Percentiles rank a stretch among this genome's conserved stretches.
These are phyloP conservation scores for Cyberlindnera meyerae DNA, from an alignment of 805 yeast species.

Conservation along the genomic window DNA sequence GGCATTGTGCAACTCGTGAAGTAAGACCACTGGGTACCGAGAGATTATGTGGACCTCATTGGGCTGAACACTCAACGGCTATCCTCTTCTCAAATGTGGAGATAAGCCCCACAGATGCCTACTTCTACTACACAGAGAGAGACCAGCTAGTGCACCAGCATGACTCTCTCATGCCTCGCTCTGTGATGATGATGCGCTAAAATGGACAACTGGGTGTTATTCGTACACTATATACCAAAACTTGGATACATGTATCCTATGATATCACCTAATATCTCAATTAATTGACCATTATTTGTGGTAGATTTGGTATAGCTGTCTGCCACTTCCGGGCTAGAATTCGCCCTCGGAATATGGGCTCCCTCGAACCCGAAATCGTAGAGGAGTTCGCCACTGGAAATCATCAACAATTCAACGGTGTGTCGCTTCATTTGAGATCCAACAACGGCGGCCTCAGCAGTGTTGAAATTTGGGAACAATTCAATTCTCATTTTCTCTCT, in stretches of 20 bases:
- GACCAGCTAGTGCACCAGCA: constrained; percentile 11
- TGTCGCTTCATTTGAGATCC: no score
- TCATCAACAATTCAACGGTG: no score
- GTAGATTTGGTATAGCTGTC: no score
- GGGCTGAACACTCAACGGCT: constrained; percentile 39
- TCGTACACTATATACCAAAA: neutral
- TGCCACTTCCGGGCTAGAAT: no score
- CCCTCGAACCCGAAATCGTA: no score
- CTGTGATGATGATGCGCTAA: neutral
- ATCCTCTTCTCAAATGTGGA: constrained; percentile 7
- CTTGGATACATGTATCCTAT: no score
- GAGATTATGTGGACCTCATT: constrained; percentile 44
- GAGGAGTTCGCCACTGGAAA: no score
- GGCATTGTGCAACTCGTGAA: constrained; percentile 26
- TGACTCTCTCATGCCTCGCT: neutral
- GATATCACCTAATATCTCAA: no score
- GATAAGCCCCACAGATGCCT: constrained; percentile 8
- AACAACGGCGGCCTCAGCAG: no score
- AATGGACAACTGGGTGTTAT: no score
- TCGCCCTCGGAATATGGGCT: no score
- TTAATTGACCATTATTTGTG: no score
- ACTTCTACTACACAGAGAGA: constrained; percentile 8
- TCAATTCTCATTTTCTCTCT: neutral
- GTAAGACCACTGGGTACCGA: constrained; percentile 27
- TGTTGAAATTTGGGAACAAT: neutral